Conservation (phyloP, 2,329 filamentous ascomycete genomes). For the Conoideocrella luteorostrata region DNA sequence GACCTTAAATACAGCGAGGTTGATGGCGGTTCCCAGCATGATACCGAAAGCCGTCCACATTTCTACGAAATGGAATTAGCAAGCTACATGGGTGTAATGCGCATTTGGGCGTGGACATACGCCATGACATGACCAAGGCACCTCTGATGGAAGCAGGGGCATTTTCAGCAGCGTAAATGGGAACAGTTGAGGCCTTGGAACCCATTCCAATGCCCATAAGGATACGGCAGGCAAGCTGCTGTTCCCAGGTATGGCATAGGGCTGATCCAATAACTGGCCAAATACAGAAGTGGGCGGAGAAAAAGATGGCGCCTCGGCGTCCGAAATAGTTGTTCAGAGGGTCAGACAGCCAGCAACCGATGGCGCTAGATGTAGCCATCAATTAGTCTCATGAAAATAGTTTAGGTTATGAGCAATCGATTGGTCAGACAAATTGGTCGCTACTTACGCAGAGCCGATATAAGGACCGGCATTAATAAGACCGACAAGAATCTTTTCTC, state of each 20-base stretch:
- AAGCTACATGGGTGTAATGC: not conserved
- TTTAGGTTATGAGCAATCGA: not conserved
- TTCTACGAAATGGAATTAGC: slow-evolving; percentile 30
- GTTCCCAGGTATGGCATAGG: slow-evolving; percentile 59
- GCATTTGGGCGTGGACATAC: slow-evolving; percentile 7
- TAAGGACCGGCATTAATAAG: slow-evolving; percentile 55
- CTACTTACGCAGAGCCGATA: slow-evolving; percentile 35
- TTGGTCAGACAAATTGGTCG: slow-evolving; percentile 12
- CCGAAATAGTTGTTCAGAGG: slow-evolving; percentile 45
- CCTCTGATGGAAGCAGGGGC: slow-evolving; percentile 62
- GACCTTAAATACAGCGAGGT: slow-evolving; percentile 22
- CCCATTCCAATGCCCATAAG: slow-evolving; percentile 65
- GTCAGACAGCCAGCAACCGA: slow-evolving; percentile 60
- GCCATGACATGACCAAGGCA: slow-evolving; percentile 77
- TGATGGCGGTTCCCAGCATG: slow-evolving; percentile 35
- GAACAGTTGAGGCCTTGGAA: slow-evolving; percentile 57
- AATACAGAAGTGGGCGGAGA: slow-evolving; percentile 67
- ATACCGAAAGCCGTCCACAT: slow-evolving; percentile 57
- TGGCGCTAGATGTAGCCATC: slow-evolving; percentile 22
- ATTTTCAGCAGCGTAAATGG: slow-evolving; percentile 70
- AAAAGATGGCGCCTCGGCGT: slow-evolving; percentile 52
- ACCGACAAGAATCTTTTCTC: slow-evolving; percentile 48
- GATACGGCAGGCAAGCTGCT: slow-evolving; percentile 60
- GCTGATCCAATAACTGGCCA: slow-evolving; percentile 57
- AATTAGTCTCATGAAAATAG: not conserved